Percentiles rank a stretch among this genome's conserved stretches.
These are phyloP conservation scores for Gracilaria gracilis DNA, from an alignment of 23 red algal genomes.

Conservation along the genomic window DNA sequence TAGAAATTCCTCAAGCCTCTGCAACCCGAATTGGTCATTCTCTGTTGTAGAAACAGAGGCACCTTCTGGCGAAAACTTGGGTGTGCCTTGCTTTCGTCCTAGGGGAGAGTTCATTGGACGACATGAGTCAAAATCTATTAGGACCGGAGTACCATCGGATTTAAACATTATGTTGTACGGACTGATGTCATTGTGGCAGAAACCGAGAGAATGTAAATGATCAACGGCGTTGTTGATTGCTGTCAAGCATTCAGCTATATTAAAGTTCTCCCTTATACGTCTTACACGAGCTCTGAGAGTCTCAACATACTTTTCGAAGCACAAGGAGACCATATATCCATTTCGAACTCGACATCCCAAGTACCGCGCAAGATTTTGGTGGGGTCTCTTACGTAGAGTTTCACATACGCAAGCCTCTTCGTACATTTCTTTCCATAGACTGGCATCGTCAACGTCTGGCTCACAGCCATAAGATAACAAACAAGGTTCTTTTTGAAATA, in stretches of 20 bases:
- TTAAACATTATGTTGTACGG: conserved; percentile 29
- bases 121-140: conserved; percentile 55
- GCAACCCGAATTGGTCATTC: conserved; percentile 7
- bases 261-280: background rate
- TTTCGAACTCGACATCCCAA: background rate
- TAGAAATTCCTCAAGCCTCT: background rate
- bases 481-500: background rate
- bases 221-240: background rate
- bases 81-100: conserved; percentile 1
- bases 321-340: background rate
- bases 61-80: background rate
- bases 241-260: background rate
- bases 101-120: background rate
- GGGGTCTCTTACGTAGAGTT: background rate
- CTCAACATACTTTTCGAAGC: conserved; percentile 7
- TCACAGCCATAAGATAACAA: background rate
- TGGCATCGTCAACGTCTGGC: background rate
- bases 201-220: conserved; percentile 1
- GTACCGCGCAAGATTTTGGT: conserved; percentile 10
- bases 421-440: background rate
- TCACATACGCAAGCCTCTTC: background rate
- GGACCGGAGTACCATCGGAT: background rate
- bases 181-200: conserved; percentile 38
- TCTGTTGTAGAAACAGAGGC: background rate
- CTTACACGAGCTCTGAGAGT: background rate